These are phyloP conservation scores for Mucor saturninus DNA, from an alignment of 371 early-diverging fungal species.

Conservation along the genomic window DNA sequence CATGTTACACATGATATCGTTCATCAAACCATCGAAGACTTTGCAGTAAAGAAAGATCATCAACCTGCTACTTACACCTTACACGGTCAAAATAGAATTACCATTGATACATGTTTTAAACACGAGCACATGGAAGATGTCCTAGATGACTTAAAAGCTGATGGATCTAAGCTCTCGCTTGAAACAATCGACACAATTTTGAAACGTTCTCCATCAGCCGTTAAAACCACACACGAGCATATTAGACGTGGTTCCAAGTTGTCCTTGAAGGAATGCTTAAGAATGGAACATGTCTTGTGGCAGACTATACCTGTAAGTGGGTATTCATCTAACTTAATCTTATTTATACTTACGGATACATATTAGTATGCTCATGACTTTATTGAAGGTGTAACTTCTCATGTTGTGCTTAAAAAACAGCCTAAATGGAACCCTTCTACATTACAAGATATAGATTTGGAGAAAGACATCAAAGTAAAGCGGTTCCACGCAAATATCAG, in stretches of 20 bases:
- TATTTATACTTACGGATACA: neutral
- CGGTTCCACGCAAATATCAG: slow-evolving; percentile 27
- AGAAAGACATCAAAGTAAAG: slow-evolving; percentile 28
- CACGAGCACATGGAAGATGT: slow-evolving; percentile 79
- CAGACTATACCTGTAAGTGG: slow-evolving; percentile 66
- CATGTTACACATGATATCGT: slow-evolving; percentile 73
- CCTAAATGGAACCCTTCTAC: slow-evolving; percentile 79
- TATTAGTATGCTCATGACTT: slow-evolving; percentile 64
- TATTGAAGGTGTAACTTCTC: slow-evolving; percentile 72
- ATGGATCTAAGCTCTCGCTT: slow-evolving; percentile 65
- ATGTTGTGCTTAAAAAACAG: slow-evolving; percentile 16
- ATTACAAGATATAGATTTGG: slow-evolving; percentile 54
- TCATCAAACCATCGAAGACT: slow-evolving; percentile 87
- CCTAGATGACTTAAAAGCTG: slow-evolving; percentile 55
- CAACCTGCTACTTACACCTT: slow-evolving; percentile 15
- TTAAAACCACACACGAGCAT: slow-evolving; percentile 81
- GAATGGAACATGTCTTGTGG: slow-evolving; percentile 77
- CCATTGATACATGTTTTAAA: slow-evolving; percentile 72
- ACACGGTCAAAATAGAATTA: slow-evolving; percentile 19
- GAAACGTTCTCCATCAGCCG: slow-evolving; percentile 76
- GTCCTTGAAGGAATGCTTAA: slow-evolving; percentile 50
- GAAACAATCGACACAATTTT: slow-evolving; percentile 65
- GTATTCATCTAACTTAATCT: neutral
- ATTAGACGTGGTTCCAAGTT: slow-evolving; percentile 68
- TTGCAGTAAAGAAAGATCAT: slow-evolving; percentile 53